Evolutionary conservation across 2,329 filamentous ascomycete genomes (phyloP), one percentile per base, ranked within the genome.

Genomic region (Ceratocystis smalleyi): DNA sequence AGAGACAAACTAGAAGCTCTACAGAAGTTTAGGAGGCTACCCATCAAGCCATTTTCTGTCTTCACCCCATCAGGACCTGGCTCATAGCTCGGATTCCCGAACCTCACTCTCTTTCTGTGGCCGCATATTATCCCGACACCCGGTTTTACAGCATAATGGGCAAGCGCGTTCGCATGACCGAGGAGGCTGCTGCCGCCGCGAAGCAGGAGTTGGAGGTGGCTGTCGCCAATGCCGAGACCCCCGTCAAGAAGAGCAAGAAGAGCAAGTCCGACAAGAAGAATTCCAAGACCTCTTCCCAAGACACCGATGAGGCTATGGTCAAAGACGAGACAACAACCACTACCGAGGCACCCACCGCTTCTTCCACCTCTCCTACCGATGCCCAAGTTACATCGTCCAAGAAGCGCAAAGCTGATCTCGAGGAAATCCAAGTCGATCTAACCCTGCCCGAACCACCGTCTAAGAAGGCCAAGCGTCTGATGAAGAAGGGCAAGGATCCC

Each of bases 401-500:
- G 72, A 90, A 95, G 77, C 87, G 88, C 74, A 94, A 92, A 75
- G 77, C 84, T 61, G 75, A 79, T 64, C 74, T 81, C 64, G 81
- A 85, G 59, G 88, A 91, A 70, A 87, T 99, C 71, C 90, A 95
- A 74, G 91, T 99, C 72, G 89, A 99, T 73, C 77, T 99, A 68
- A 80, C 78, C 68, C 85, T 88, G n/a, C 94, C 94, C 30, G 91
- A 97, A 72, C 94, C 94, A 22, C 89, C 90, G 0, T 97, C 94
- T 43, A 99, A 97, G 75, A 95, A 94, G 73, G 91, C 89, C 67
- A 83, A 91, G 69, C 90, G 94, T 72, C 86, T 86, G 67, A 83
- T 95, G 66, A 97, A 96, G 75, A 96, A 96, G 77, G 83, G 83
- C 69, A 89, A 88, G 72, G 71, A 79, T 54, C 79, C 80, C 1